Evolutionary conservation across 2,329 filamentous ascomycete genomes (phyloP).

Genomic region (Zymoseptoria ardabiliae): DNA sequence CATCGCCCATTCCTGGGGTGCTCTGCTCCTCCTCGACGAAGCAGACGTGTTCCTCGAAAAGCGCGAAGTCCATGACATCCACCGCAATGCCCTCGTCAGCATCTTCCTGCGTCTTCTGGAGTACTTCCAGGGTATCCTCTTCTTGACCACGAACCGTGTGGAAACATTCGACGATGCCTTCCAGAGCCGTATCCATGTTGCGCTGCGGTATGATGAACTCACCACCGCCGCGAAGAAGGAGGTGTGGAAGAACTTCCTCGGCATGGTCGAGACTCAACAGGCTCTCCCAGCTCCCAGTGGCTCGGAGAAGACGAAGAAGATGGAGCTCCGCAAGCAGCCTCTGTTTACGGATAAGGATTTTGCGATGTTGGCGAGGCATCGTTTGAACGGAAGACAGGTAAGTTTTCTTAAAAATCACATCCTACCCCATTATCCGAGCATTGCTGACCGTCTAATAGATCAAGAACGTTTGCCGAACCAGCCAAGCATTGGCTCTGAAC

Average conservation of each 20-base stretch:
- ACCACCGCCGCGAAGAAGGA: constrained; percentile 63
- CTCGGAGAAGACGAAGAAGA: constrained; percentile 58
- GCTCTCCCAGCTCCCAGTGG: constrained; percentile 55
- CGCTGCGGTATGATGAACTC: constrained; percentile 71
- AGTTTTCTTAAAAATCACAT: not conserved
- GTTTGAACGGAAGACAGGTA: constrained; percentile 57
- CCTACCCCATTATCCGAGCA: no score
- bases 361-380: constrained; percentile 57
- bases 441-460: constrained; percentile 41
- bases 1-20: constrained; percentile 79
- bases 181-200: constrained; percentile 79
- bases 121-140: constrained; percentile 86
- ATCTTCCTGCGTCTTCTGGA: constrained; percentile 82
- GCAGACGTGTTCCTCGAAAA: constrained; percentile 80
- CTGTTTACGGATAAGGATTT: constrained; percentile 60
- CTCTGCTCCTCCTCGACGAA: constrained; percentile 77
- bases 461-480: constrained; percentile 82
- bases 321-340: constrained; percentile 53
- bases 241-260: constrained; percentile 80
- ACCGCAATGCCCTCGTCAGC: constrained; percentile 76
- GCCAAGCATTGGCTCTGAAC: constrained; percentile 73
- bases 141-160: constrained; percentile 82
- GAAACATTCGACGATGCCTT: constrained; percentile 87
- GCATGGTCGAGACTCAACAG: constrained; percentile 60
- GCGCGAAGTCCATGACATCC: constrained; percentile 73